Conservation (phyloP, 768 basidiomycete genomes). For the Dioszegia crocea region DNA sequence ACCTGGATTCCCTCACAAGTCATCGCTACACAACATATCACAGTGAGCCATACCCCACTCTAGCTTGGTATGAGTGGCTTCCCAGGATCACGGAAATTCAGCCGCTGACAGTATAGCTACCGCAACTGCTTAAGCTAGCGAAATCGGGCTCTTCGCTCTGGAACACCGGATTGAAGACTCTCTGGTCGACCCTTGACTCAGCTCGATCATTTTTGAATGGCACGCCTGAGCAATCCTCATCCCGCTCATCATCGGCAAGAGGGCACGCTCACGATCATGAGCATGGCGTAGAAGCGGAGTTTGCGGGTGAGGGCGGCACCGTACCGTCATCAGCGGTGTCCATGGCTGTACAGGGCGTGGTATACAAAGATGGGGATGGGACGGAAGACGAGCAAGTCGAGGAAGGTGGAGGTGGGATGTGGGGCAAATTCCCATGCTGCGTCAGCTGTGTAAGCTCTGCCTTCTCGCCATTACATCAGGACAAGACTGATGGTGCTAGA, state of each 20-base stretch:
- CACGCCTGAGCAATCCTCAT: no score
- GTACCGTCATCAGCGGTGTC: no score
- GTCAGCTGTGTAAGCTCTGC: conserved; percentile 29
- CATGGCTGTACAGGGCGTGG: neutral
- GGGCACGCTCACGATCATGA: neutral
- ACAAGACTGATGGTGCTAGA: no score
- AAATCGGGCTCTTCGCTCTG: conserved; percentile 18
- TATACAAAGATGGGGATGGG: conserved; percentile 4
- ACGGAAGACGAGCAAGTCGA: neutral
- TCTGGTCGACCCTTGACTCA: conserved; percentile 1
- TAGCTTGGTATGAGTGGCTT: no score
- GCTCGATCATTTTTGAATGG: conserved; percentile 9
- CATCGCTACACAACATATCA: conserved; percentile 35
- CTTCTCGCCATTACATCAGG: no score
- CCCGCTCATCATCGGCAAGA: no score
- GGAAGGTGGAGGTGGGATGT: conserved; percentile 4
- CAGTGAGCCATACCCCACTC: conserved; percentile 21
- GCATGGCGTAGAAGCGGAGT: neutral
- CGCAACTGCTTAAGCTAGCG: conserved; percentile 27
- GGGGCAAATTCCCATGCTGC: conserved; percentile 33
- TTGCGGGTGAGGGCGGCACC: no score
- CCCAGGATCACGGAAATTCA: no score
- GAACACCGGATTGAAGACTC: conserved; percentile 11
- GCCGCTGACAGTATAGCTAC: conserved; percentile 14
- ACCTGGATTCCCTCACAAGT: conserved; percentile 27